Evolutionary conservation across 1,284 basidiomycete species (phyloP).

Genomic region (Sparassis latifolia): DNA sequence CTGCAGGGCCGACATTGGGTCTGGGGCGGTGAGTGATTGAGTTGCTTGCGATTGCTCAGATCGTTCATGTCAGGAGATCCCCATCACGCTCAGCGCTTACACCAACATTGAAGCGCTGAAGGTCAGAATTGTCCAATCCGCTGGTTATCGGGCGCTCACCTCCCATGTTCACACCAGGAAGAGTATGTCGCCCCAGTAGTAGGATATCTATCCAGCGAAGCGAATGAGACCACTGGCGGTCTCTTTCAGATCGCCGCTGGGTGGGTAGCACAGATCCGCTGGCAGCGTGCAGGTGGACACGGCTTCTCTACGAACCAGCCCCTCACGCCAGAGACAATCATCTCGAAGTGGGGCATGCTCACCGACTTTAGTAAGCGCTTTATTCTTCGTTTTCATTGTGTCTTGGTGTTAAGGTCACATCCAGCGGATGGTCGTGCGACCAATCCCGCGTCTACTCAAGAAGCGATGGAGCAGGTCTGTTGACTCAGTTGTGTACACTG

Average conservation of each 20-base stretch:
- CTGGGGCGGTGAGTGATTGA: constrained; percentile 14
- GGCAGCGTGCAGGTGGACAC: constrained; percentile 87
- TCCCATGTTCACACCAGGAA: constrained; percentile 43
- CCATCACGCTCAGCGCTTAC: constrained; percentile 53
- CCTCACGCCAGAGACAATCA: constrained; percentile 74
- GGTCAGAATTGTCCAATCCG: constrained; percentile 28
- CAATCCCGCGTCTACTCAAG: constrained; percentile 64
- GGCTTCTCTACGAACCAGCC: constrained; percentile 79
- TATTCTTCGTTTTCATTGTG: neutral
- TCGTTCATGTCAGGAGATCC: neutral
- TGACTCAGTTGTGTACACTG: neutral
- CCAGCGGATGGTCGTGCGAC: constrained; percentile 73
- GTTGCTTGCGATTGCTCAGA: neutral
- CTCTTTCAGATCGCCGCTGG: constrained; percentile 91
- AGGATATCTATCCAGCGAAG: constrained; percentile 85
- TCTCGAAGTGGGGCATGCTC: constrained; percentile 75
- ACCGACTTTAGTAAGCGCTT: constrained; percentile 70
- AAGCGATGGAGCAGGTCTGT: constrained; percentile 66
- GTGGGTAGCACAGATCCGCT: constrained; percentile 89
- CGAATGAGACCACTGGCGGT: constrained; percentile 70
- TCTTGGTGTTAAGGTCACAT: constrained; percentile 1
- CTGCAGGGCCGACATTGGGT: constrained; percentile 31
- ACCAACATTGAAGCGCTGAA: constrained; percentile 96
- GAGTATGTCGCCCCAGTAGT: constrained; percentile 91
- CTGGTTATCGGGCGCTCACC: constrained; percentile 1